Conservation (phyloP, 176 grass and related monocot species). For the Metroxylon sagu region DNA sequence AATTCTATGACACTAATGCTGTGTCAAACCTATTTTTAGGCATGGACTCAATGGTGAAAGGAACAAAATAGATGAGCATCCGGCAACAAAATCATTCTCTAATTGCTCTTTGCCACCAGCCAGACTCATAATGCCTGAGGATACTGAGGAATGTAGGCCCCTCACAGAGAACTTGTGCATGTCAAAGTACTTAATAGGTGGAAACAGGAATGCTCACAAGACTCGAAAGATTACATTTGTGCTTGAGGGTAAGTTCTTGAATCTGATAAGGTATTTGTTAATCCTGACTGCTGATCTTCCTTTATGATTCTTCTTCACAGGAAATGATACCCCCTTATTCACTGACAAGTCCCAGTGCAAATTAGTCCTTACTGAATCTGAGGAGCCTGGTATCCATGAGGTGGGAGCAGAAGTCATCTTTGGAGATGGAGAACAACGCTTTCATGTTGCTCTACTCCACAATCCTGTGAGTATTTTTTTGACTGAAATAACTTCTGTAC, state of each 20-base stretch:
- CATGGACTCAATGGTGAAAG: slow-evolving; percentile 25
- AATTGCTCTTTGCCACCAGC: slow-evolving; percentile 8
- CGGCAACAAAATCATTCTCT: slow-evolving; percentile 8
- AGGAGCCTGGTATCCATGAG: slow-evolving; percentile 30
- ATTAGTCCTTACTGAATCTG: slow-evolving; percentile 31
- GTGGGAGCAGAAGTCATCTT: slow-evolving; percentile 26
- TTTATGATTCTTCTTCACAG: slow-evolving; percentile 19
- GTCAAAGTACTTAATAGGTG: not conserved
- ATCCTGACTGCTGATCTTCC: slow-evolving; percentile 4
- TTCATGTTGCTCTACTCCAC: slow-evolving; percentile 24
- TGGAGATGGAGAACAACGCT: slow-evolving; percentile 14
- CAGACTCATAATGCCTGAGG: slow-evolving; percentile 17
- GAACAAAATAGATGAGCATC: slow-evolving; percentile 19
- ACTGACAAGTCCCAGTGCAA: slow-evolving; percentile 34
- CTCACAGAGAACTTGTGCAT: slow-evolving; percentile 13
- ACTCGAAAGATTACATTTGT: slow-evolving; percentile 30
- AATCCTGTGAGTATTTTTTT: slow-evolving; percentile 29
- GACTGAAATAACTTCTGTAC: not conserved
- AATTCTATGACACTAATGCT: no score
- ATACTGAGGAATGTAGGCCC: slow-evolving; percentile 10
- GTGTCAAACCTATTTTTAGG: slow-evolving; percentile 19
- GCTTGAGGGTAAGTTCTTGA: slow-evolving; percentile 6
- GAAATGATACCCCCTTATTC: slow-evolving; percentile 14
- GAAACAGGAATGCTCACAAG: slow-evolving; percentile 7
- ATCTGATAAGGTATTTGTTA: not conserved